Base-by-base conservation (phyloP, 2,329 filamentous ascomycete genomes). In the Thermothelomyces thermophilus region DNA sequence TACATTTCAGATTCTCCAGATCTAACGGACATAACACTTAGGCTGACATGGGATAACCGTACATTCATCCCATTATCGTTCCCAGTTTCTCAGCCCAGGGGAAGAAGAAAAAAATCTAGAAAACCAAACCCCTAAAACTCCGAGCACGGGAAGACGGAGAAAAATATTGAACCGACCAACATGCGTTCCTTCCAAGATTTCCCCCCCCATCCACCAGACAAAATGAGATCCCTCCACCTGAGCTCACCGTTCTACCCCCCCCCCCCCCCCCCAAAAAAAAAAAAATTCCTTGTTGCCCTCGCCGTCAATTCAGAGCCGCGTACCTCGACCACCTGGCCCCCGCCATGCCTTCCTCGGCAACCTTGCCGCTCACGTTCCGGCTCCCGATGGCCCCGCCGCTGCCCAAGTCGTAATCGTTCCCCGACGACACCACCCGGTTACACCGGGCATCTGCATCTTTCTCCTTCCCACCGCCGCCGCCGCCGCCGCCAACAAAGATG, bases 321-420 rank as follows among this genome's bases (percentile, higher is more conserved):
- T 39, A 54, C 59, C 20, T 53, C 55, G 9, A 53, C 48, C 14
- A 54, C 57, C 11, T 16, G 36, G 52, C 53, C 26, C 67, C 70
- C 2, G 68, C 79, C 41, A 76, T 69, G 2, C 86, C 86, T 63
- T 90, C 86, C 64, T 90, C 86, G 0, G 76, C 84, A 48, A 82
- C 67, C 70, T 86, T 87, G 1, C 86, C 86, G 62, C 84, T 89
- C 2, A 87, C 84, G 53, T 84, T 81, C 40, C 84, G 70, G 16
- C 67, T 69, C 46, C 70, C 70, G 1, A 61, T 14, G 11, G 6
- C n/a, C 41, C 51, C 50, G 6, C 51, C 56, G 26, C 62, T 61
- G 2, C 63, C 54, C 49, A 65, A 65, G 24, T 69, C 69, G 49
- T 72, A 77, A 60, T 84, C 80, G 51, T 77, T 80, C 1, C 80